phyloP scores from a whole-genome alignment of 495 filamentous ascomycete genomes.

The Aspergillus coremiiformis region DNA sequence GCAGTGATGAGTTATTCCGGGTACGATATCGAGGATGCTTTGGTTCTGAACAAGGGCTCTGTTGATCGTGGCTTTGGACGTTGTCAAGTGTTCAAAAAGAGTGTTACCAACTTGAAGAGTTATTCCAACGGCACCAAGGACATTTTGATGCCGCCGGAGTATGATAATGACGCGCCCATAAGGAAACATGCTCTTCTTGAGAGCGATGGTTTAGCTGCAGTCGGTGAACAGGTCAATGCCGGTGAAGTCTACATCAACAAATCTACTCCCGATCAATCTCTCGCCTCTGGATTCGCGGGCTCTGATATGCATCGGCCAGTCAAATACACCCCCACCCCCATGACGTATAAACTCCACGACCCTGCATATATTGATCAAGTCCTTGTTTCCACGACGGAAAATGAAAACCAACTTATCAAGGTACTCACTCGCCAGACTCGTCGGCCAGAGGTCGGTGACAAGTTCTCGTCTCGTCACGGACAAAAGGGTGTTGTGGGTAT shows the following conservation, averaged over 20 bases:
- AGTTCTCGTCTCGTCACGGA: slow-evolving; percentile 96
- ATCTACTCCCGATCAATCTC: slow-evolving; percentile 65
- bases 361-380: slow-evolving; percentile 90
- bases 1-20: slow-evolving; percentile 99
- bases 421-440: slow-evolving; percentile 89
- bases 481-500: slow-evolving; percentile 98
- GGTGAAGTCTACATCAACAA: slow-evolving; percentile 88
- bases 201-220: slow-evolving; percentile 71
- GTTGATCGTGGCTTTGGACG: slow-evolving; percentile 90
- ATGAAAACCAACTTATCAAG: slow-evolving; percentile 74
- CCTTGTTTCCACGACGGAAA: slow-evolving; percentile 79
- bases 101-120: slow-evolving; percentile 65
- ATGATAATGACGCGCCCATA: slow-evolving; percentile 55
- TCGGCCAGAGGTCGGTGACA: slow-evolving; percentile 89
- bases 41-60: slow-evolving; percentile 93
- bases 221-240: slow-evolving; percentile 63
- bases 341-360: slow-evolving; percentile 78
- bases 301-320: slow-evolving; percentile 51
- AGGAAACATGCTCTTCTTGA: slow-evolving; percentile 69
- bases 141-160: slow-evolving; percentile 53
- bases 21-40: slow-evolving; percentile 98
- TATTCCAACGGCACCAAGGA: slow-evolving; percentile 78
- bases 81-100: slow-evolving; percentile 91
- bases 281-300: slow-evolving; percentile 51
- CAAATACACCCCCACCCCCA: slow-evolving; percentile 58